Conservation (phyloP, 2,329 filamentous ascomycete species). For the Pyricularia grisea region DNA sequence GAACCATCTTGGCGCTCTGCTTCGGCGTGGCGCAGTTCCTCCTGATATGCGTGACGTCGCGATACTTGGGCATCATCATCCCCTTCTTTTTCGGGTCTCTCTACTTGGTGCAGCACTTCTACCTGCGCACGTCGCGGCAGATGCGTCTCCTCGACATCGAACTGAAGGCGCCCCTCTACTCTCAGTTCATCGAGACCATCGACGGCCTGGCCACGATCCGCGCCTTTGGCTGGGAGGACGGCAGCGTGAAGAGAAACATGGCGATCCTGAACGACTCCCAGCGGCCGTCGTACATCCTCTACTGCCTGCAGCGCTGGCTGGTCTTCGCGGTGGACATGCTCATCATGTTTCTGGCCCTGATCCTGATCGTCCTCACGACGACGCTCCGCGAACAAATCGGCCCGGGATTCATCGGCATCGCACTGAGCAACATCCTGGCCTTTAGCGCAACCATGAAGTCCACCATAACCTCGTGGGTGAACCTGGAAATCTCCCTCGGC, state of each 20-base stretch:
- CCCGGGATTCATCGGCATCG: conserved; percentile 20
- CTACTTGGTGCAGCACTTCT: conserved; percentile 36
- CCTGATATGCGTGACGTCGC: conserved; percentile 32
- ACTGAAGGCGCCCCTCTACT: conserved; percentile 36
- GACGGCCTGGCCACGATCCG: conserved; percentile 38
- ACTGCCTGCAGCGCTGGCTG: conserved; percentile 47
- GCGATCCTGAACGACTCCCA: conserved; percentile 43
- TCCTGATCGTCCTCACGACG: conserved; percentile 24
- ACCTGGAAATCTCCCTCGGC: conserved; percentile 16
- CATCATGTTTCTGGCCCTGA: conserved; percentile 23
- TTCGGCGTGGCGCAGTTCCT: conserved; percentile 30
- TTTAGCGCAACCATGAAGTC: conserved; percentile 12
- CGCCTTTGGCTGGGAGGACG: conserved; percentile 42
- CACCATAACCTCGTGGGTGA: conserved; percentile 17
- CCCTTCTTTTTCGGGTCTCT: conserved; percentile 29
- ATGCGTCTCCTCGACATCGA: conserved; percentile 43
- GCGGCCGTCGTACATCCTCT: conserved; percentile 46
- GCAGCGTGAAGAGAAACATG: conserved; percentile 32
- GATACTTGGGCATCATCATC: conserved; percentile 31
- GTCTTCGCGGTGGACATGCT: conserved; percentile 27
- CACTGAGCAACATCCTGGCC: conserved; percentile 19
- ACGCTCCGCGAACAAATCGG: conserved; percentile 19
- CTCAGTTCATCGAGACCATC: conserved; percentile 34
- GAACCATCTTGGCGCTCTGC: conserved; percentile 12
- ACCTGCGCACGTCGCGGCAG: conserved; percentile 42